A percentile compares a stretch with the other conserved stretches of the same genome.
Conservation (phyloP, 306 rosid species). For the Castanea mollissima region DNA sequence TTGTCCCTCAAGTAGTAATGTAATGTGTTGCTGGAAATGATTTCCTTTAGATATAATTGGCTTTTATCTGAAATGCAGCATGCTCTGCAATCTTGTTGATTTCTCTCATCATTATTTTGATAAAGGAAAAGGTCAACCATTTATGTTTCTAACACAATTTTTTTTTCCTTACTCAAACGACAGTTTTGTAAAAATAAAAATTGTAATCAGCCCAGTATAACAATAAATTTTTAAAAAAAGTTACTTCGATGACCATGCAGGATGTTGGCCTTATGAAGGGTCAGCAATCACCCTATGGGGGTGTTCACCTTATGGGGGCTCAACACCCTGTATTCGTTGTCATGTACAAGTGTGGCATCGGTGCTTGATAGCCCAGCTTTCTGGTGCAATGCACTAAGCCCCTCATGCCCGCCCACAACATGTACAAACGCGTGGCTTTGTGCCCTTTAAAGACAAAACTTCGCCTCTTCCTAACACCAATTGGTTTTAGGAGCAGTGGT, state of each 20-base stretch:
- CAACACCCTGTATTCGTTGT: too few species aligned
- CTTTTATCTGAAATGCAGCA: neutral
- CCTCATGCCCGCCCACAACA: too few species aligned
- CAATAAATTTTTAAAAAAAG: neutral
- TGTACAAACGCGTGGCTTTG: too few species aligned
- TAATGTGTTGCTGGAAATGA: neutral
- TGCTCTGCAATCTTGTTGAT: neutral
- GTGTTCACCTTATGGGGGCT: too few species aligned
- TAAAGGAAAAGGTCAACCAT: neutral
- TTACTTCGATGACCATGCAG: neutral
- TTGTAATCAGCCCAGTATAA: neutral
- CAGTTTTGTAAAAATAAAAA: neutral
- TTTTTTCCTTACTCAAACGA: neutral
- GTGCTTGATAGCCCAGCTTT: too few species aligned
- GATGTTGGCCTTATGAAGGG: neutral
- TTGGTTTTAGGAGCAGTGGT: too few species aligned
- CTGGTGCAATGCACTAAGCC: too few species aligned
- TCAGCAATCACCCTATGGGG: too few species aligned
- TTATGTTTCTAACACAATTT: neutral
- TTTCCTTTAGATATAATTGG: neutral
- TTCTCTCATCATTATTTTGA: neutral
- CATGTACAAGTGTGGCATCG: too few species aligned
- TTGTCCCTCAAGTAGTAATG: neutral
- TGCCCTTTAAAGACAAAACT: too few species aligned
- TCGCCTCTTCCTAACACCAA: too few species aligned